Evolutionary conservation across 1,284 basidiomycete species (phyloP).

Genomic region (Sanghuangporus sanghuang): DNA sequence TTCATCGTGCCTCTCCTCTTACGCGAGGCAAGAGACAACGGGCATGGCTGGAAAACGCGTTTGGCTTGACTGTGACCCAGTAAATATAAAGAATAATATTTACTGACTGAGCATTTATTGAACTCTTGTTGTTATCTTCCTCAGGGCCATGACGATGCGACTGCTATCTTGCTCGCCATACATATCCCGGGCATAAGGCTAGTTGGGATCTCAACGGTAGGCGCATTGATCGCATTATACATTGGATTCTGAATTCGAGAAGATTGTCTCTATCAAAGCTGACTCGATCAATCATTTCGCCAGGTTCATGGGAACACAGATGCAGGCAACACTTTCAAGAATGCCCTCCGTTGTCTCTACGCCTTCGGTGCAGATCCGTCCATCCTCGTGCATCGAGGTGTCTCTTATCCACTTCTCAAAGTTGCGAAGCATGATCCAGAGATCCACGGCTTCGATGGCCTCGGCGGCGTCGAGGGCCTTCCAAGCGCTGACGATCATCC

Average conservation of each 20-base stretch:
- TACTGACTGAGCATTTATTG: neutral
- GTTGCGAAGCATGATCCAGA: conserved; percentile 50
- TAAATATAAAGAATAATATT: conserved; percentile 24
- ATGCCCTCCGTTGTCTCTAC: conserved; percentile 68
- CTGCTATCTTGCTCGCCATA: conserved; percentile 70
- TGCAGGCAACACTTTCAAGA: conserved; percentile 56
- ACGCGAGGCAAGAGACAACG: neutral
- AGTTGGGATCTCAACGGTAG: conserved; percentile 76
- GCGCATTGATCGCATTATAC: conserved; percentile 15
- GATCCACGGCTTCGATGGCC: conserved; percentile 76
- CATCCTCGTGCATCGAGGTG: conserved; percentile 64
- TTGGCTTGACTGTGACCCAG: conserved; percentile 57
- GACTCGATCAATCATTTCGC: neutral
- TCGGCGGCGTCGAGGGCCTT: conserved; percentile 76
- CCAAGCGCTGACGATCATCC: conserved; percentile 35
- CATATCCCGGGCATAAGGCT: conserved; percentile 59
- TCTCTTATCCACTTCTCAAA: conserved; percentile 56
- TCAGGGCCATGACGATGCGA: conserved; percentile 83
- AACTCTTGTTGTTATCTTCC: neutral
- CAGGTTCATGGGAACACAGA: conserved; percentile 73
- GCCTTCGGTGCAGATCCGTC: conserved; percentile 57
- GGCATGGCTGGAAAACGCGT: conserved; percentile 24
- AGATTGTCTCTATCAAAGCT: neutral
- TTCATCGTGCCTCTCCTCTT: neutral
- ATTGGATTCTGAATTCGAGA: neutral